Conservation (phyloP, 129 eudicot species). For the Gnaphalium uliginosum region DNA sequence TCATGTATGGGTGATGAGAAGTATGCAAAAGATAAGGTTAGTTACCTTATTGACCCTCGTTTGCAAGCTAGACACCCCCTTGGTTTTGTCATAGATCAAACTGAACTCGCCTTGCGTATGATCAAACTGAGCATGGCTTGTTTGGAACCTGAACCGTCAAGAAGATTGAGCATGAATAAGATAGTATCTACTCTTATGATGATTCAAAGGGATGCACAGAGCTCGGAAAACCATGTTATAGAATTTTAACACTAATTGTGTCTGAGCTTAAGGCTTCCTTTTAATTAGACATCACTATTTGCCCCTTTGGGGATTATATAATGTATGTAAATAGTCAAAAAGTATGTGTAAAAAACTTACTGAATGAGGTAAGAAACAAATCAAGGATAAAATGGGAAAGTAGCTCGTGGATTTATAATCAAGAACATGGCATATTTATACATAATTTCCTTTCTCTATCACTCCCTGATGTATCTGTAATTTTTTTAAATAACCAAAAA, state of each 20-base stretch:
- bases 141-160: constrained; percentile 50
- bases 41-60: constrained; percentile 50
- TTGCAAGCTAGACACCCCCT: constrained; percentile 52
- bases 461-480: not conserved
- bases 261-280: not conserved
- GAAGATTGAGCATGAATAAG: constrained; percentile 50
- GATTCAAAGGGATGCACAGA: constrained; percentile 63
- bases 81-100: constrained; percentile 55
- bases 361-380: too few species aligned
- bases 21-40: constrained; percentile 29
- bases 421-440: not conserved
- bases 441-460: not conserved
- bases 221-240: constrained; percentile 29
- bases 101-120: constrained; percentile 49
- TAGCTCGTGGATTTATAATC: not conserved
- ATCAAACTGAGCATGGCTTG: constrained; percentile 53
- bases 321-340: constrained; percentile 17
- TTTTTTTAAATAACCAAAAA: not conserved
- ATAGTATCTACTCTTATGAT: constrained; percentile 55
- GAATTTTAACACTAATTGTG: not conserved
- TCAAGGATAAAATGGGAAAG: not conserved
- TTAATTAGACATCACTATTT: not conserved
- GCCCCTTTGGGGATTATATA: not conserved
- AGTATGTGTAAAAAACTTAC: too few species aligned
- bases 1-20: constrained; percentile 36